These are phyloP conservation scores for Talaromyces albobiverticillius DNA, from an alignment of 2,329 filamentous ascomycete species.

Conservation along the genomic window DNA sequence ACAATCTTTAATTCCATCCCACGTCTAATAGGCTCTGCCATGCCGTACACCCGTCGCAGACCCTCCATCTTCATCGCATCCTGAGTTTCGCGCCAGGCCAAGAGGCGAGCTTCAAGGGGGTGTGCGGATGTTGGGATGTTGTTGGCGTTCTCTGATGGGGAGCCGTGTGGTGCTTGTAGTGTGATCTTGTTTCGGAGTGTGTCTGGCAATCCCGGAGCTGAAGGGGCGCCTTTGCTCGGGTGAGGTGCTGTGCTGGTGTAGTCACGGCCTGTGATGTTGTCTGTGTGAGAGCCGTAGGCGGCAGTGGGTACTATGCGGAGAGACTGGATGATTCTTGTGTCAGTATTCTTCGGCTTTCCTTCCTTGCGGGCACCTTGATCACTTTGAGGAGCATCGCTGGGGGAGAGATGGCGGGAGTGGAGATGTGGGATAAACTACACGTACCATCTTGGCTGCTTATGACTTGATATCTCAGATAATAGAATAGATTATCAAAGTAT, in stretches of 20 bases:
- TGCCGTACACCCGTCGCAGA: constrained; percentile 81
- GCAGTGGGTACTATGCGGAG: constrained; percentile 82
- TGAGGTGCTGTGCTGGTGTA: constrained; percentile 22
- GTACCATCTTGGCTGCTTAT: constrained; percentile 8
- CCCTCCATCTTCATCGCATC: constrained; percentile 83
- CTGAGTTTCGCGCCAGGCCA: constrained; percentile 87
- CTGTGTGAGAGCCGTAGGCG: constrained; percentile 63
- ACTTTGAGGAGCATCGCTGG: too few species aligned
- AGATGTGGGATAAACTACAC: background rate
- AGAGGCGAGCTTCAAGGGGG: constrained; percentile 86
- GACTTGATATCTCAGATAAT: background rate
- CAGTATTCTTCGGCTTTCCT: background rate
- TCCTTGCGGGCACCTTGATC: too few species aligned
- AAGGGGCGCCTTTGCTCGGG: constrained; percentile 70
- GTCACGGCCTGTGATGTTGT: constrained; percentile 60
- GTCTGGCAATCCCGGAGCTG: constrained; percentile 89
- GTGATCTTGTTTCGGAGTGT: constrained; percentile 81
- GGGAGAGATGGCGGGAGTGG: background rate
- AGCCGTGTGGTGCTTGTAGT: constrained; percentile 52
- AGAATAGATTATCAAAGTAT: background rate
- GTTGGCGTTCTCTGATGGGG: constrained; percentile 39
- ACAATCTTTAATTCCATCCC: constrained; percentile 95
- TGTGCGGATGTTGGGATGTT: constrained; percentile 64
- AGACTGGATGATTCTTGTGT: constrained; percentile 54
- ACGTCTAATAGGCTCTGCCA: constrained; percentile 86